A percentile compares a stretch with the other conserved stretches of the same genome.
Conservation (phyloP, 768 basidiomycete genomes). For the Phylloporus arenicola region DNA sequence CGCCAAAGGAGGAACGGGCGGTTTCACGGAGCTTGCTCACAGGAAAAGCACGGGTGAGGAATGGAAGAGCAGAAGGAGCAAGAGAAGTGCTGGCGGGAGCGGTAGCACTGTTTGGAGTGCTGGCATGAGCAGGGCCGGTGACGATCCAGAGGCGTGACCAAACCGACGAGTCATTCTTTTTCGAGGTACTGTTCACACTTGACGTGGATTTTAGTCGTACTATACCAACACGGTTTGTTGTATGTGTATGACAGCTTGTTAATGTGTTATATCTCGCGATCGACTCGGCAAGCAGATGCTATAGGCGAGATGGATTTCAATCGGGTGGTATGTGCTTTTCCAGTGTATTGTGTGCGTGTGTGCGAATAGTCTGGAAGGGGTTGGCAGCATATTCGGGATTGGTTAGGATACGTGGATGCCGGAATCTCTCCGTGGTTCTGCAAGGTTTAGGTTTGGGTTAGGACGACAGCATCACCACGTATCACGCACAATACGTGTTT, state of each 20-base stretch:
- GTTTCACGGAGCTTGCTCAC: constrained; percentile 72
- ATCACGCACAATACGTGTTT: constrained; percentile 61
- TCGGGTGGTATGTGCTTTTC: constrained; percentile 40
- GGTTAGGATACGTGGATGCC: constrained; percentile 64
- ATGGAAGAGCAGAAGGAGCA: constrained; percentile 50
- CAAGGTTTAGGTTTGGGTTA: neutral
- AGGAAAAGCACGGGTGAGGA: constrained; percentile 42
- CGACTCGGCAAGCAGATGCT: too few species aligned
- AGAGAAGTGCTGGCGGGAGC: constrained; percentile 53
- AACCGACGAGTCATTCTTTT: constrained; percentile 1
- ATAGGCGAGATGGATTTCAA: neutral
- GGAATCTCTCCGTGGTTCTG: constrained; percentile 62
- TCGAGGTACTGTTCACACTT: constrained; percentile 10
- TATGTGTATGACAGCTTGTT: constrained; percentile 20
- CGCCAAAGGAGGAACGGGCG: constrained; percentile 64
- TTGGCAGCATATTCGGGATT: constrained; percentile 60
- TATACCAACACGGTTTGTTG: constrained; percentile 16
- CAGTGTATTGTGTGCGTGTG: constrained; percentile 74
- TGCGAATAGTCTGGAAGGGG: constrained; percentile 75
- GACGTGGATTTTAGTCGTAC: constrained; percentile 18
- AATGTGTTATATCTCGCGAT: too few species aligned
- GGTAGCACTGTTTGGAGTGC: constrained; percentile 86
- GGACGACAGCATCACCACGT: neutral
- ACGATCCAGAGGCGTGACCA: constrained; percentile 35
- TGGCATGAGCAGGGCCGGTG: constrained; percentile 64